Base-by-base conservation (phyloP, 2,329 filamentous ascomycete species). In the Gyromitra esculenta region DNA sequence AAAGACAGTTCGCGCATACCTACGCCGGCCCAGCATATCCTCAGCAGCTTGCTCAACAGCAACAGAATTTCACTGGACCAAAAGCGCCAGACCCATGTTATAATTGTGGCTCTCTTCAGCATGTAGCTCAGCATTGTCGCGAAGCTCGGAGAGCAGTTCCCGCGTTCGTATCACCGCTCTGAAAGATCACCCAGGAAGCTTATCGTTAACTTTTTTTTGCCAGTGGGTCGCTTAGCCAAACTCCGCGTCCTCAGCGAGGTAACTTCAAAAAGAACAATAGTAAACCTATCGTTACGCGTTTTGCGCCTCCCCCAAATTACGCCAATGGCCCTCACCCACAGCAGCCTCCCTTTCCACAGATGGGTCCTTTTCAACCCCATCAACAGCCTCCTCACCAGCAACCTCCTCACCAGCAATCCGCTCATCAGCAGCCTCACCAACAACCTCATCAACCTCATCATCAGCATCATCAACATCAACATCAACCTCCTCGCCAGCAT, bases 221-320 rank as follows among this genome's bases (percentile, higher is more conserved):
- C 45, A 79, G 78, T 56, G 76, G 70, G 18, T 75, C 70, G 60
- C 64, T 77, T 65, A 73, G 69, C 18, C 78, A 79, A 65, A 60
- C 73, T 56, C 66, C 76, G n/a, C 77, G 75, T 43, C 57, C 78
- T 13, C 78, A 77, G 21, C 70, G 75, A 43, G 57, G 72, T 18
- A 50, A 79, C 35, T 73, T 77, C 41, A 80, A 81, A n/a, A 81
- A 80, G 68, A 82, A 82, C 76, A 82, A 82, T 64, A 78, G 65
- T 68, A 79, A 79, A 18, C 83, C 84, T 65, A 81, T 84, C 13
- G 82, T 84, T 48, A 84, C 83, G 3, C 81, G 82, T 57, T 85
- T 84, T 74, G 81, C 80, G n/a, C 81, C 81, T 35, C 83, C 83
- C 43, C 81, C 81, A 8, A 76, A 80, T 37, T 80, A 80, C 41